These are phyloP conservation scores for Aspergillus egyptiacus DNA, from an alignment of 495 filamentous ascomycete genomes.

Conservation along the genomic window DNA sequence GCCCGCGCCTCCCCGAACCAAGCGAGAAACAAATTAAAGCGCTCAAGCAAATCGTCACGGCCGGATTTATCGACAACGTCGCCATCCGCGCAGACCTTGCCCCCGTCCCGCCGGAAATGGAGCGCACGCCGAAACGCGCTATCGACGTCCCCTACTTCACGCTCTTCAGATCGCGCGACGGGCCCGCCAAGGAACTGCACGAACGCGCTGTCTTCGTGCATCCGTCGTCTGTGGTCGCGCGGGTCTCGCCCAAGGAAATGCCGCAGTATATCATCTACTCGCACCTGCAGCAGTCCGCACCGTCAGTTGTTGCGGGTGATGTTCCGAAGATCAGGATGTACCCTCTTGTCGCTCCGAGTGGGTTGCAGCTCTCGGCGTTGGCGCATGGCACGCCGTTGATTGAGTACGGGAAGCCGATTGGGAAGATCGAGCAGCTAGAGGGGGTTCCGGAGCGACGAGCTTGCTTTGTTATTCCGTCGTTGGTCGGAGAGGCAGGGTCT, in stretches of 20 bases:
- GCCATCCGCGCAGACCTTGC: conserved; percentile 87
- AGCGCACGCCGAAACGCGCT: conserved; percentile 67
- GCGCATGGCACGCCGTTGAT: conserved; percentile 83
- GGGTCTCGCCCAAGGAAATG: conserved; percentile 61
- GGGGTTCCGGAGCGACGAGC: conserved; percentile 54
- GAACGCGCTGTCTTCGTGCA: conserved; percentile 75
- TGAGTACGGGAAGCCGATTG: conserved; percentile 81
- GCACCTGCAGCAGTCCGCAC: conserved; percentile 67
- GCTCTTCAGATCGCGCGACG: conserved; percentile 63
- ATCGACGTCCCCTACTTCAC: conserved; percentile 89
- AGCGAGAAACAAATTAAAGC: conserved; percentile 66
- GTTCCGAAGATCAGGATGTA: conserved; percentile 83
- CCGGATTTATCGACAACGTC: conserved; percentile 92
- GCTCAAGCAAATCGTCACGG: conserved; percentile 83
- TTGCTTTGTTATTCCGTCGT: conserved; percentile 74
- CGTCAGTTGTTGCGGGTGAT: conserved; percentile 41
- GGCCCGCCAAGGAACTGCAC: conserved; percentile 39
- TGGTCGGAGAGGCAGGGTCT: conserved; percentile 59
- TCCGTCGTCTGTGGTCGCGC: conserved; percentile 72
- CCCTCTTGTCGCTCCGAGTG: conserved; percentile 70
- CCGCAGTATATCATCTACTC: conserved; percentile 86
- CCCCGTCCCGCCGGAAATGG: conserved; percentile 63
- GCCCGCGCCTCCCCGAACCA: conserved; percentile 61
- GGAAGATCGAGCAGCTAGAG: conserved; percentile 61
- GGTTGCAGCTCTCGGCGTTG: conserved; percentile 67